These are phyloP conservation scores for Poa annua DNA, from an alignment of 176 grass and related monocot genomes.

Conservation along the genomic window DNA sequence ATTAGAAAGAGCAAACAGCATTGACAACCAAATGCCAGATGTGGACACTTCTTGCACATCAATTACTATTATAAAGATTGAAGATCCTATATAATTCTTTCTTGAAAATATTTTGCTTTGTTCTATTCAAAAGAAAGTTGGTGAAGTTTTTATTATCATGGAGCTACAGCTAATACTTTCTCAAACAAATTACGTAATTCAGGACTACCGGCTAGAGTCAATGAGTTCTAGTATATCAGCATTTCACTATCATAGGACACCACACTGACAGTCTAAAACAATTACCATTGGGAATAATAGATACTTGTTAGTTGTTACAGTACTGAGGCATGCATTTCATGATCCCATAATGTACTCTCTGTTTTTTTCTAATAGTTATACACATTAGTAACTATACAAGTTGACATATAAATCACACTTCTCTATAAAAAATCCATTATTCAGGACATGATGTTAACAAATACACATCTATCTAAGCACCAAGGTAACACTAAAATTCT, in stretches of 20 bases:
- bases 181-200: background rate
- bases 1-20: slow-evolving; percentile 19
- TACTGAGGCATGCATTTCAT: slow-evolving; percentile 30
- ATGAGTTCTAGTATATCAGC: background rate
- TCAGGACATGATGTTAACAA: slow-evolving; percentile 4
- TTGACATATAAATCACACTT: slow-evolving; percentile 16
- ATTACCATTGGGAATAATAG: slow-evolving; percentile 3
- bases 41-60: slow-evolving; percentile 19
- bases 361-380: slow-evolving; percentile 24
- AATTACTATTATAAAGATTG: slow-evolving; percentile 9
- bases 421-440: background rate
- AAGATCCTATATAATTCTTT: background rate
- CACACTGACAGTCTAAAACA: slow-evolving; percentile 12
- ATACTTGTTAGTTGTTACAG: slow-evolving; percentile 16
- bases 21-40: background rate
- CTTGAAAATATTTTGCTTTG: slow-evolving; percentile 4
- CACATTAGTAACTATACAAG: background rate
- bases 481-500: background rate
- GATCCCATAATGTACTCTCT: background rate
- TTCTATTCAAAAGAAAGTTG: slow-evolving; percentile 20
- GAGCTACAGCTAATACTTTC: background rate
- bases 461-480: background rate
- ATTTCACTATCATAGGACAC: background rate
- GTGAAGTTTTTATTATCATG: slow-evolving; percentile 16
- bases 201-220: background rate